These are phyloP conservation scores for Neoboletus brunneissimus DNA, from an alignment of 768 basidiomycete species.

Conservation along the genomic window DNA sequence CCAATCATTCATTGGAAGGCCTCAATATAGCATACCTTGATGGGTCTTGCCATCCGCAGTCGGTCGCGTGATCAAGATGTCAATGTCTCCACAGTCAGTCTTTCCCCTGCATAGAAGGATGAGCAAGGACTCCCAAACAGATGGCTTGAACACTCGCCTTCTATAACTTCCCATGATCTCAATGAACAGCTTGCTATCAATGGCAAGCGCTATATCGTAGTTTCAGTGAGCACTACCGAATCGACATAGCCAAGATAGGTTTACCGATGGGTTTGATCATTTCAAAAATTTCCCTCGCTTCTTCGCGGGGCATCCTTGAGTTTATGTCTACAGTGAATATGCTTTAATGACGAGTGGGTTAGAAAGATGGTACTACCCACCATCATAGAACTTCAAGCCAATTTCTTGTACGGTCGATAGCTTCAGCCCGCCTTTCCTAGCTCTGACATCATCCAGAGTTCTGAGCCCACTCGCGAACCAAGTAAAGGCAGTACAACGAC, in stretches of 20 bases:
- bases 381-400: conserved; percentile 68
- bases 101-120: conserved; percentile 54
- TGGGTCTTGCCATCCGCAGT: conserved; percentile 73
- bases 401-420: conserved; percentile 61
- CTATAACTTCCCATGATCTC: conserved; percentile 93
- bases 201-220: conserved; percentile 50
- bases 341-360: not conserved
- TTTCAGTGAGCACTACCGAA: not conserved
- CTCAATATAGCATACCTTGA: conserved; percentile 42
- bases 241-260: conserved; percentile 1
- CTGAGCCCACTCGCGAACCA: conserved; percentile 80
- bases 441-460: conserved; percentile 69
- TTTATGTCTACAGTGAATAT: conserved; percentile 63
- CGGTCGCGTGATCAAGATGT: conserved; percentile 80
- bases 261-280: conserved; percentile 69
- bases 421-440: conserved; percentile 58
- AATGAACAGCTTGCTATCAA: conserved; percentile 70
- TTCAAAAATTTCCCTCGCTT: conserved; percentile 72
- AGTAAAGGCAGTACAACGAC: conserved; percentile 59
- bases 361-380: conserved; percentile 33
- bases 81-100: conserved; percentile 85
- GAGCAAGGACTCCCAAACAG: not conserved
- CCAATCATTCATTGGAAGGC: not conserved
- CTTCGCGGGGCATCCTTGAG: conserved; percentile 76
- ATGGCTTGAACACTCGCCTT: conserved; percentile 40